Conservation (phyloP, 768 basidiomycete species). For the Lactifluus hygrophoroides region DNA sequence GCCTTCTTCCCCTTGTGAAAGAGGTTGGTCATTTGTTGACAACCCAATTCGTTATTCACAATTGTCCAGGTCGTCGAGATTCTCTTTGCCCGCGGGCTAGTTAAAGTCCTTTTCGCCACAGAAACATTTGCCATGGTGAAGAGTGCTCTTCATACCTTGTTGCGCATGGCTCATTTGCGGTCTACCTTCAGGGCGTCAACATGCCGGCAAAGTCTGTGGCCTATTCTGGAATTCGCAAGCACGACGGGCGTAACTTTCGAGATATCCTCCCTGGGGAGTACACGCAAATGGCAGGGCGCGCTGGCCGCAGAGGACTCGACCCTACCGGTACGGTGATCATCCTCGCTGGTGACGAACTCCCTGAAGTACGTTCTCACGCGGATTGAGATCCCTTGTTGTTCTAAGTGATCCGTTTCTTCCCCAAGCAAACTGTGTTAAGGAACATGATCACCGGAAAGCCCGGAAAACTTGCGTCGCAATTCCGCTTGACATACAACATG, state of each 20-base stretch:
- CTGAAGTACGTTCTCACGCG: conserved; percentile 52
- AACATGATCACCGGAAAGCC: conserved; percentile 95
- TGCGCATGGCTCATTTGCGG: background rate
- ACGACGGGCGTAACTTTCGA: conserved; percentile 89
- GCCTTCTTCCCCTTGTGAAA: conserved; percentile 92
- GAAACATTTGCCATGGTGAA: conserved; percentile 98
- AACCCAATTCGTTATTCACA: background rate
- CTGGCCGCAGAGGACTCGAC: conserved; percentile 92
- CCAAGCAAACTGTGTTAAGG: conserved; percentile 61
- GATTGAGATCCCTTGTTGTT: background rate
- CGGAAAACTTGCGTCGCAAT: conserved; percentile 89
- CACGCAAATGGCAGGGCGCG: conserved; percentile 98
- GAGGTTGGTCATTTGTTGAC: conserved; percentile 45
- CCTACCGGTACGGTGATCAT: conserved; percentile 94
- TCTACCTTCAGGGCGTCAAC: conserved; percentile 74
- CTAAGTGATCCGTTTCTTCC: background rate
- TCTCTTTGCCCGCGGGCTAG: conserved; percentile 88
- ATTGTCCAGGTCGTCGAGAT: conserved; percentile 79
- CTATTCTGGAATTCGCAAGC: conserved; percentile 90
- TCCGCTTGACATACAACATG: conserved; percentile 98
- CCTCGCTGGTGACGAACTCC: conserved; percentile 70
- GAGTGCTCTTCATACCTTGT: conserved; percentile 14
- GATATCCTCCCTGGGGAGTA: conserved; percentile 89
- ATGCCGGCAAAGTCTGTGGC: conserved; percentile 99
- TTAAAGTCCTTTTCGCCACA: conserved; percentile 95